Conservation (phyloP, 2,329 filamentous ascomycete species). For the Aureobasidium lini region DNA sequence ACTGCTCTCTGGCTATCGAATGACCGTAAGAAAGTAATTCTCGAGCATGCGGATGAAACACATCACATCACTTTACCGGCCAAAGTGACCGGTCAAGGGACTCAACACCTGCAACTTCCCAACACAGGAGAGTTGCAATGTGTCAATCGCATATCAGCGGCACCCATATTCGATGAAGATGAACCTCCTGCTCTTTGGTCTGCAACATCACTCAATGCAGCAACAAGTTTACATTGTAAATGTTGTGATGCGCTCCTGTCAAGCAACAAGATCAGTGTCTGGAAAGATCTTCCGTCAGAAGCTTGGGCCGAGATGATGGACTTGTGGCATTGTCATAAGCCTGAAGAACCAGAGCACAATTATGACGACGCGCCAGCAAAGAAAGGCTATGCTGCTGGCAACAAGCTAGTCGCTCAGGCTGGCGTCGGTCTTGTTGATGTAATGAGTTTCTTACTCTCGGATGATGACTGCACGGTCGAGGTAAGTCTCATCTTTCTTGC, state of each 20-base stretch:
- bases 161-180: slow-evolving; percentile 12
- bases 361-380: slow-evolving; percentile 38
- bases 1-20: slow-evolving; percentile 39
- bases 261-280: slow-evolving; percentile 42
- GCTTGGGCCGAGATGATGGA: slow-evolving; percentile 99
- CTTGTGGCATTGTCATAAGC: slow-evolving; percentile 99
- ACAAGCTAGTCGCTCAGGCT: slow-evolving; percentile 57
- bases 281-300: slow-evolving; percentile 92
- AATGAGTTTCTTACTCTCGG: slow-evolving; percentile 63
- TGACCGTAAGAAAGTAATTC: slow-evolving; percentile 36
- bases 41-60: slow-evolving; percentile 39
- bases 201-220: slow-evolving; percentile 27
- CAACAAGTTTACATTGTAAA: slow-evolving; percentile 23
- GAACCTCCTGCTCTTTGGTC: slow-evolving; percentile 38
- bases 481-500: slow-evolving; percentile 29
- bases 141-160: slow-evolving; percentile 1
- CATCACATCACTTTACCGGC: slow-evolving; percentile 42
- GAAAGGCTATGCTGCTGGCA: slow-evolving; percentile 80
- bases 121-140: background rate
- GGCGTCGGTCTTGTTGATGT: slow-evolving; percentile 74
- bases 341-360: slow-evolving; percentile 48
- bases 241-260: slow-evolving; percentile 21
- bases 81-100: slow-evolving; percentile 35
- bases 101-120: slow-evolving; percentile 17
- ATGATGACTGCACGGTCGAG: slow-evolving; percentile 55